phyloP scores from a whole-genome alignment of 768 basidiomycete genomes.

The Leccinum variicolor region DNA sequence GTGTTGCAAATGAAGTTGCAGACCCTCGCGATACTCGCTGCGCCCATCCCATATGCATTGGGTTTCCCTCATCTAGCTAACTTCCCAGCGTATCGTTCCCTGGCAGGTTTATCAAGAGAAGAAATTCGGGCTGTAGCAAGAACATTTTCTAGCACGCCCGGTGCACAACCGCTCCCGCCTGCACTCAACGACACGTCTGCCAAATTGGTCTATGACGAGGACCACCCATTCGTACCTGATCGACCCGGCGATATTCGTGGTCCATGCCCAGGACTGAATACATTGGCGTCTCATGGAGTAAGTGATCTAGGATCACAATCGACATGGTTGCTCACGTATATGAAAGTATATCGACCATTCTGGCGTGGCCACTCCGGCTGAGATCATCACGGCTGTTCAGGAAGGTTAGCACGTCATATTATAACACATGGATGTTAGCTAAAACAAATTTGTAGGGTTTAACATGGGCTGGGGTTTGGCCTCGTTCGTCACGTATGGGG shows the following conservation, averaged over 20 bases:
- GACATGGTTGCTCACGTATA: background rate
- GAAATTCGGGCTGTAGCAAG: slow-evolving; percentile 12
- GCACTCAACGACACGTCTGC: slow-evolving; percentile 23
- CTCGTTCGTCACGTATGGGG: slow-evolving; percentile 19
- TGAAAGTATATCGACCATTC: slow-evolving; percentile 17
- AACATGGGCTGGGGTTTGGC: slow-evolving; percentile 26
- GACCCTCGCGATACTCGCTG: background rate
- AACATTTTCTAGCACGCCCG: slow-evolving; percentile 17
- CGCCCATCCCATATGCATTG: slow-evolving; percentile 3
- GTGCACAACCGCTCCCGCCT: slow-evolving; percentile 21
- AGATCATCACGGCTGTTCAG: slow-evolving; percentile 24
- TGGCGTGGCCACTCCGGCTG: slow-evolving; percentile 20
- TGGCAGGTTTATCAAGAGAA: slow-evolving; percentile 16
- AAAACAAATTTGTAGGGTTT: slow-evolving; percentile 10
- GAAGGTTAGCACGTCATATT: slow-evolving; percentile 9
- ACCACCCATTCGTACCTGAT: slow-evolving; percentile 14
- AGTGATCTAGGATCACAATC: background rate
- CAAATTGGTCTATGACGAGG: slow-evolving; percentile 18
- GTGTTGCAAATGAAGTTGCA: slow-evolving; percentile 5
- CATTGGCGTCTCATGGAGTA: slow-evolving; percentile 27
- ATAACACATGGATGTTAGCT: background rate
- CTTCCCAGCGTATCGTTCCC: slow-evolving; percentile 21
- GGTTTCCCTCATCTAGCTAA: slow-evolving; percentile 14
- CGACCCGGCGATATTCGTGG: slow-evolving; percentile 24
- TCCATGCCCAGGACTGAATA: slow-evolving; percentile 25